These are phyloP conservation scores for Yarrowia alimentaria DNA, from an alignment of 805 yeast species.

Conservation along the genomic window DNA sequence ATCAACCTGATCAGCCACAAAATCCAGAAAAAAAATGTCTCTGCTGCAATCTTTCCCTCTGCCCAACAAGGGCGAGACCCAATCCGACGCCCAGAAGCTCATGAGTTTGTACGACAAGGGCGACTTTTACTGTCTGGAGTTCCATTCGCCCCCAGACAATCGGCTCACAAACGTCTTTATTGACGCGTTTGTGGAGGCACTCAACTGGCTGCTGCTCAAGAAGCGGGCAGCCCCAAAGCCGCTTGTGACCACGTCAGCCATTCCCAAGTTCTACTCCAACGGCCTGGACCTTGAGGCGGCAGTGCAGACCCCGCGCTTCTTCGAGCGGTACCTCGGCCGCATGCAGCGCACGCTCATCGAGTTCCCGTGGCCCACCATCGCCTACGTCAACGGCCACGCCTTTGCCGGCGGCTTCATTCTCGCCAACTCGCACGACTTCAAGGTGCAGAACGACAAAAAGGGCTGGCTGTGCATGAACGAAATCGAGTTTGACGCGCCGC, in stretches of 20 bases:
- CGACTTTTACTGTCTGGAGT: slow-evolving; percentile 39
- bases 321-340: slow-evolving; percentile 38
- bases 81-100: slow-evolving; percentile 30
- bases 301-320: slow-evolving; percentile 39
- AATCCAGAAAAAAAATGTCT: background rate
- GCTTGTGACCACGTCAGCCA: slow-evolving; percentile 42
- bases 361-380: slow-evolving; percentile 45
- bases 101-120: slow-evolving; percentile 48
- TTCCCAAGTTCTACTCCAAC: slow-evolving; percentile 43
- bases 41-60: slow-evolving; percentile 14
- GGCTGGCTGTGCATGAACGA: slow-evolving; percentile 45
- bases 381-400: slow-evolving; percentile 44
- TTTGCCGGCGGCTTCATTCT: slow-evolving; percentile 45
- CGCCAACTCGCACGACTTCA: slow-evolving; percentile 42
- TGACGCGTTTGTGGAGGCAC: slow-evolving; percentile 39
- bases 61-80: slow-evolving; percentile 27
- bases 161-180: slow-evolving; percentile 40
- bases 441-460: slow-evolving; percentile 43
- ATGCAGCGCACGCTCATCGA: slow-evolving; percentile 39
- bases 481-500: slow-evolving; percentile 42
- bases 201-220: slow-evolving; percentile 36
- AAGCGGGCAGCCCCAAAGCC: slow-evolving; percentile 37
- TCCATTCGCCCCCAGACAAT: slow-evolving; percentile 42
- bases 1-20: background rate
- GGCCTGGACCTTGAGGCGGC: slow-evolving; percentile 44